phyloP scores from a whole-genome alignment of 1,284 basidiomycete species.

The Leccinum subspadiceum region DNA sequence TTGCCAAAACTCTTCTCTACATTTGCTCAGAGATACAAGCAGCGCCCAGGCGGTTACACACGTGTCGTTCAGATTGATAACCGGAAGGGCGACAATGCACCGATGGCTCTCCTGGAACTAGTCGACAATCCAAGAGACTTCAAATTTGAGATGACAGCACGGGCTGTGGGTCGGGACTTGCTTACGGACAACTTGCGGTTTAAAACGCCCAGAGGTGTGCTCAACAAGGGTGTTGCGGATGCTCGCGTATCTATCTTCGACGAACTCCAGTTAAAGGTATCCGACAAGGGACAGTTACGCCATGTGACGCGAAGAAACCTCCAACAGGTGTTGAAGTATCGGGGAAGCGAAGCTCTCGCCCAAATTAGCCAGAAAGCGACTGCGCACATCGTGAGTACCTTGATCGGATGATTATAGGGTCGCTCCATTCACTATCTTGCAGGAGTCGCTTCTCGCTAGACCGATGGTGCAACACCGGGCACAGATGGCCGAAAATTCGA shows the following conservation, averaged over 20 bases:
- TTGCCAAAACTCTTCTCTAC: conserved; percentile 81
- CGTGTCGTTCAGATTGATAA: conserved; percentile 89
- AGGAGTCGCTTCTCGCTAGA: conserved; percentile 55
- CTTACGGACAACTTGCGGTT: conserved; percentile 52
- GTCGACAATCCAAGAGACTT: conserved; percentile 94
- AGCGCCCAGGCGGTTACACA: conserved; percentile 92
- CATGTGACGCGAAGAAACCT: conserved; percentile 67
- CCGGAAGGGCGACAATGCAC: conserved; percentile 91
- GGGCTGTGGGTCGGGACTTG: conserved; percentile 79
- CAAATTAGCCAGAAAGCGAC: conserved; percentile 46
- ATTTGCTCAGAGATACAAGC: conserved; percentile 80
- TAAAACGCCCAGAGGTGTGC: conserved; percentile 43
- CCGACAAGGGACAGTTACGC: conserved; percentile 47
- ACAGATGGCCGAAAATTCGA: conserved; percentile 26
- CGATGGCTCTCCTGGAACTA: conserved; percentile 87
- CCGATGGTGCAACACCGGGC: conserved; percentile 37
- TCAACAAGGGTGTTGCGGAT: conserved; percentile 49
- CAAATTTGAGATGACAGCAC: conserved; percentile 81
- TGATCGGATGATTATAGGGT: background rate
- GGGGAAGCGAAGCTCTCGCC: conserved; percentile 41
- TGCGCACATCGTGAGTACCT: conserved; percentile 46
- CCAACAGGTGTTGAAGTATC: conserved; percentile 63
- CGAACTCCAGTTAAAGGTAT: conserved; percentile 43
- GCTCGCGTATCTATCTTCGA: conserved; percentile 46
- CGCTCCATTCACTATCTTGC: conserved; percentile 10